Base-by-base conservation (phyloP, 108 stramenopile species). In the Phaeodactylum tricornutum region DNA sequence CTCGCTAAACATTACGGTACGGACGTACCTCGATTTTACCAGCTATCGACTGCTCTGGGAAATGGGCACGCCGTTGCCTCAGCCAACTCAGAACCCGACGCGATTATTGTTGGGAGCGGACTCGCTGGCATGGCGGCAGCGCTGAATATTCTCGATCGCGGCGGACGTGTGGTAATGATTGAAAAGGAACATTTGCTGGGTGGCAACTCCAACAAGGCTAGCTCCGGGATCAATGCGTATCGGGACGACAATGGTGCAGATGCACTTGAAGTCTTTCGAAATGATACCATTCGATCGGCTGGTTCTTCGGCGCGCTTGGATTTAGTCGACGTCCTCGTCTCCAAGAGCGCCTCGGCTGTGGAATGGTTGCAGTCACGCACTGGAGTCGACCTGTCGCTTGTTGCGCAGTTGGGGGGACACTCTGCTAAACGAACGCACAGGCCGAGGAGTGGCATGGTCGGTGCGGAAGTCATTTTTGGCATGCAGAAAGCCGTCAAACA, bases 121-220 rank as follows among this genome's bases (percentile, higher is more conserved):
- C 51, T 92, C 33, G 87, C 93, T 22, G 93, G 93, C 2, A 59
- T 94, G 47, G 58, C 88, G 5, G 84, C 85, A 12, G 70, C 93
- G 3, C 68, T 94, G 36, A 84, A 82, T 34, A 84, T 90, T 56
- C 52, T 89, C 16, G 90, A 94, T 61, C 71, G 87, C 9, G 87
- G 87, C 26, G 87, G 89, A 8, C 64, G 59, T 31, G 93, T 94
- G 6, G 51, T 80, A 21, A 58, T 94, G 44, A 38, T 94, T 8
- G 93, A 94, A 55, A 94, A 94, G 53, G 86, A 91, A 27, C 82
- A 82, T 54, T 58, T 75, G 21, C 51, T 90, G 51, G 93, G 93
- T 28, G 93, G 93, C 5, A 94, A 94, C 50, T 91, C 88, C 47
- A 91, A 88, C 73, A 94, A 94, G 58, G 93, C 93, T 4, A 87